Base-by-base conservation (phyloP, 164 flowering plant species). In the Cinnamomum chago region DNA sequence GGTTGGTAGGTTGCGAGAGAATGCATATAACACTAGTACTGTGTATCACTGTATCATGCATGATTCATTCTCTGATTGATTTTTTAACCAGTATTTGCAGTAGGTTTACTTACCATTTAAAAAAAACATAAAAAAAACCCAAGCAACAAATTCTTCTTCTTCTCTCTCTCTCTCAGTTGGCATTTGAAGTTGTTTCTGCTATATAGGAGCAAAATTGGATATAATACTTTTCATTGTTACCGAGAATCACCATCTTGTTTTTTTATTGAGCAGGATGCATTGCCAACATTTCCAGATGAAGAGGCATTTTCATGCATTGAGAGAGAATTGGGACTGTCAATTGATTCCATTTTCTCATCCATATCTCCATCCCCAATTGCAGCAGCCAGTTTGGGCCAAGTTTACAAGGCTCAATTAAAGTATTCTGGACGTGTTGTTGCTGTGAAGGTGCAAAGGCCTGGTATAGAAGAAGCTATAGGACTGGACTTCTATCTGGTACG, bases 311-410 rank as follows among this genome's bases (percentile, higher is more conserved):
- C 88, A 15, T 95, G 98, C 82, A 92, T 95, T 65, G 98, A 95
- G 84, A 90, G 73, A 76, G 95, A 93, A 82, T 77, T 95, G 81
- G 95, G 85, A 51, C 60, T 80, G 65, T 81, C 98, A 7, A 89
- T 95, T 50, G 96, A 93, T 14, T 85, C 93, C 66, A 84, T 95
- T 58, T 95, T 77, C 81, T 90, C 94, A 2, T 83, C 85, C 67
- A 90, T 95, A 76, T 88, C 99, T 70, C 81, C 93, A 65, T 84
- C 93, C 51, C 99, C 99, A 25, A 86, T 95, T 80, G 99, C 99
- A 55, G 99, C 99, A n/a, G 99, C 99, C 35, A 95, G 99, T 87
- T 81, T 95, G 65, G 99, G 99, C 47, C 99, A 95, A 83, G 99
- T 95, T 75, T 95, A 95, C 77, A 93, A 92, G 84, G 99, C 98